Percentiles rank a stretch among this genome's conserved stretches.
phyloP scores from a whole-genome alignment of 306 rosid species.

The Pachyrhizus erosus region DNA sequence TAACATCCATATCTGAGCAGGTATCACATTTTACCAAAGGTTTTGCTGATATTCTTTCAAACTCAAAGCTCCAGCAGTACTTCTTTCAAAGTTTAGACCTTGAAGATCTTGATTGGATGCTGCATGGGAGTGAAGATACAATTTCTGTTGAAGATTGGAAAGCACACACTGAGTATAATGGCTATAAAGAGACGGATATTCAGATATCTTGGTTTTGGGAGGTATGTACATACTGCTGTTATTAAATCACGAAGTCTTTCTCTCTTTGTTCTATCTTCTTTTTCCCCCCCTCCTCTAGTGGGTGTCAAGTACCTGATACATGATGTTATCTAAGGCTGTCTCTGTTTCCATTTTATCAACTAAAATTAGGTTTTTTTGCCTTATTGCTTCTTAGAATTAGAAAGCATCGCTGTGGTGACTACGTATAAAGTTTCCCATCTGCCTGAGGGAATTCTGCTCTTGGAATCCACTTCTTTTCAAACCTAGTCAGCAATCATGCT shows the following conservation, averaged over 20 bases:
- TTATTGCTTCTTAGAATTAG: conserved; percentile 14
- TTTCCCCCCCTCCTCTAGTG: neutral
- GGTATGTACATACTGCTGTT: conserved; percentile 59
- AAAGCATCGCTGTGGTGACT: conserved; percentile 23
- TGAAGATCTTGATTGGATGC: conserved; percentile 96
- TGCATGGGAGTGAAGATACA: conserved; percentile 74
- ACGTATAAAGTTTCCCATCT: neutral
- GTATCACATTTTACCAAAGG: conserved; percentile 80
- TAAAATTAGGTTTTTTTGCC: conserved; percentile 1
- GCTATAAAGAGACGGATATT: conserved; percentile 84
- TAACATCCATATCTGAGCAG: conserved; percentile 76
- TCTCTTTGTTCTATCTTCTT: neutral
- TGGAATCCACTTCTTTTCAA: conserved; percentile 25
- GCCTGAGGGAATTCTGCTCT: neutral
- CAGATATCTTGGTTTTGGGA: conserved; percentile 97
- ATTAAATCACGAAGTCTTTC: conserved; percentile 9
- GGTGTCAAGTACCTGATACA: conserved; percentile 3
- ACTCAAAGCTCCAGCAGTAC: conserved; percentile 45
- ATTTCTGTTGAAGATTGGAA: conserved; percentile 90
- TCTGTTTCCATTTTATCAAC: conserved; percentile 26
- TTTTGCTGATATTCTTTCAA: conserved; percentile 79
- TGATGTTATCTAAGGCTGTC: neutral
- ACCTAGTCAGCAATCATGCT: neutral
- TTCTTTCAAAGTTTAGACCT: conserved; percentile 78
- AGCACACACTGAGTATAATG: conserved; percentile 84